Evolutionary conservation across 352 stramenopile genomes (phyloP).

Genomic region (Globisporangium lucens): DNA sequence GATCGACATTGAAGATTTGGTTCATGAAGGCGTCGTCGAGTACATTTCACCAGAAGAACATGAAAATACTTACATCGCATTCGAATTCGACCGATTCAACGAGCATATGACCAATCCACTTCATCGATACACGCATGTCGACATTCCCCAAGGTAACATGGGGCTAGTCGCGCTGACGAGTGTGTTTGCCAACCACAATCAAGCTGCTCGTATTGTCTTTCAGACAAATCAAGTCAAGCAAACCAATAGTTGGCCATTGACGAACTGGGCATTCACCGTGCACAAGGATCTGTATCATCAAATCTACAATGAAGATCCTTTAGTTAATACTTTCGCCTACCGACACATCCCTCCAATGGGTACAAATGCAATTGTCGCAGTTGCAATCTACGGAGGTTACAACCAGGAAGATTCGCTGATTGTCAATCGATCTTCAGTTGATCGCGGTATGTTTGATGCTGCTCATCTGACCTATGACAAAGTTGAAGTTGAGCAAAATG

Average conservation of each 20-base stretch:
- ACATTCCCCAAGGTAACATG: conserved; percentile 12
- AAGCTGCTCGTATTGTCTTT: conserved; percentile 11
- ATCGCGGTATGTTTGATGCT: conserved; percentile 18
- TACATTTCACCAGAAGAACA: conserved; percentile 21
- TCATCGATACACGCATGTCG: conserved; percentile 11
- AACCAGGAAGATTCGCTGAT: conserved; percentile 19
- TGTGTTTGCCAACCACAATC: conserved; percentile 13
- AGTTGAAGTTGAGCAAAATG: conserved; percentile 17
- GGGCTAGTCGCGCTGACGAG: conserved; percentile 9
- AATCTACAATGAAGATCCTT: conserved; percentile 14
- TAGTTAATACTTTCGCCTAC: conserved; percentile 9
- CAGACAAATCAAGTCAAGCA: conserved; percentile 16
- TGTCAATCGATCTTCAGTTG: conserved; percentile 16
- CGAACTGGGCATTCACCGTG: conserved; percentile 9
- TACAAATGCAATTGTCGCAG: conserved; percentile 8
- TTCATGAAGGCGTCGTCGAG: conserved; percentile 12
- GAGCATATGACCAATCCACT: conserved; percentile 12
- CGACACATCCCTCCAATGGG: conserved; percentile 13
- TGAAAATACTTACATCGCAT: conserved; percentile 18
- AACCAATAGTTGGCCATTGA: conserved; percentile 10
- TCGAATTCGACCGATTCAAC: conserved; percentile 14
- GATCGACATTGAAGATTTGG: conserved; percentile 15
- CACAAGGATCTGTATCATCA: conserved; percentile 14
- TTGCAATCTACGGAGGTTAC: conserved; percentile 13
- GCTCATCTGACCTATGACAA: conserved; percentile 17